These are phyloP conservation scores for Bruguiera parviflora DNA, from an alignment of 345 rosid genomes.

Conservation along the genomic window DNA sequence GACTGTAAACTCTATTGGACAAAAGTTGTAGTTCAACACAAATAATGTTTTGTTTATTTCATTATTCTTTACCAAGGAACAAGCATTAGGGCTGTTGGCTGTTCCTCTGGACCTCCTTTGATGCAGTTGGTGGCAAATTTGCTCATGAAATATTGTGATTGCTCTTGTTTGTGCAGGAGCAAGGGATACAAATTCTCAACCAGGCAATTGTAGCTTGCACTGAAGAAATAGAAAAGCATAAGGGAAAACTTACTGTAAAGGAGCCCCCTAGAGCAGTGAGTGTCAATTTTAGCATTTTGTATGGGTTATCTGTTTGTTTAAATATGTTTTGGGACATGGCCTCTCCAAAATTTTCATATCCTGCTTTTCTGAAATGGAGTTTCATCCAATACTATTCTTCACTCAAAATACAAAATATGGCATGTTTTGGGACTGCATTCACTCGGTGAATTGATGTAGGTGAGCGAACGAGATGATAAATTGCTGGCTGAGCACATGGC, in stretches of 20 bases:
- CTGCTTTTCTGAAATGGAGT: neutral
- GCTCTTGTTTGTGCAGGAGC: constrained; percentile 53
- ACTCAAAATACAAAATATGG: neutral
- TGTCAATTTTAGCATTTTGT: constrained; percentile 14
- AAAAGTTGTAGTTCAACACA: neutral
- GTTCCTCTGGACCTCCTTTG: neutral
- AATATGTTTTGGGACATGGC: neutral
- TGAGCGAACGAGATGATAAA: constrained; percentile 98
- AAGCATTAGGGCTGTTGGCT: neutral
- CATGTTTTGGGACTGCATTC: constrained; percentile 9
- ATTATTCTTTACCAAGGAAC: neutral
- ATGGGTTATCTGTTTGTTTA: neutral
- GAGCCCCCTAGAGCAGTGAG: constrained; percentile 95
- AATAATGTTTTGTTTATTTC: neutral
- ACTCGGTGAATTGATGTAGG: constrained; percentile 41
- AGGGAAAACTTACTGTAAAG: constrained; percentile 82
- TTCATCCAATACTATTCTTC: neutral
- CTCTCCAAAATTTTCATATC: neutral
- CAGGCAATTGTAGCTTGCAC: constrained; percentile 80
- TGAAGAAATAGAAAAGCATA: constrained; percentile 71
- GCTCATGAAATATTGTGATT: constrained; percentile 3
- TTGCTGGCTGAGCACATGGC: constrained; percentile 96
- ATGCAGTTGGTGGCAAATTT: neutral
- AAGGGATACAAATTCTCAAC: constrained; percentile 75
- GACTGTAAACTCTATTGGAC: neutral